Base-by-base conservation (phyloP, 768 basidiomycete species). In the Hypsizygus marmoreus region DNA sequence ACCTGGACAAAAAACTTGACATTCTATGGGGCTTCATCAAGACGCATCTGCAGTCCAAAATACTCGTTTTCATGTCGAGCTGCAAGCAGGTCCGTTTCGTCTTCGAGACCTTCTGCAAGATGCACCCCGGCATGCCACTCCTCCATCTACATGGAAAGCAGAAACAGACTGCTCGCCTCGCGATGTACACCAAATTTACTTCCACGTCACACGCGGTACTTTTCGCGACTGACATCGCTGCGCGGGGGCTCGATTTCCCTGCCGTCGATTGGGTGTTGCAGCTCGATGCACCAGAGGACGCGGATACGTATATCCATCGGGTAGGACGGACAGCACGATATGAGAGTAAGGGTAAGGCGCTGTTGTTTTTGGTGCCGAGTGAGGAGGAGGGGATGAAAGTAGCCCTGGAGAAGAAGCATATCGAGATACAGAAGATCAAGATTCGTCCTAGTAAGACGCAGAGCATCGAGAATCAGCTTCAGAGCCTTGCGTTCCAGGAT, bases 51-150 rank as follows among this genome's bases (percentile, higher is more conserved):
- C 89, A 91, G 64, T 80, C 77, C 59, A 99, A 99, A 68, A 81
- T 81, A 5, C 84, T 99, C 28, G 93, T 98, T 2, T 98, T 99
- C 68, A 73, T 97, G 56, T 97, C 94, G 17, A 88, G 86, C 50
- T 89, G 93, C 64, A 98, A 97, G 66, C 97, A 99, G 69, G 94
- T 98, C 40, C 91, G 95, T 14, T 98, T 97, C 66, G 86, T 88
- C 6, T 97, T 88, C 60, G 95, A 97, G 70, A 91, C 88, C 12
- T 97, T 99, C 68, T 88, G 92, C 71, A 87, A 87, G 65, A 82
- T 99, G 75, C 95, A 95, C 52, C 95, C 95, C 0, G 95, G 95
- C 56, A 74, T 93, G 4, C 84, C 95, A 3, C 75, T 99, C n/a
- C 77, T 99, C 16, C 89, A 95, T 61, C 70, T 99, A 6, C 94